Conservation (phyloP, 2,329 filamentous ascomycete species). For the Arthrobotrys sphaeroides region DNA sequence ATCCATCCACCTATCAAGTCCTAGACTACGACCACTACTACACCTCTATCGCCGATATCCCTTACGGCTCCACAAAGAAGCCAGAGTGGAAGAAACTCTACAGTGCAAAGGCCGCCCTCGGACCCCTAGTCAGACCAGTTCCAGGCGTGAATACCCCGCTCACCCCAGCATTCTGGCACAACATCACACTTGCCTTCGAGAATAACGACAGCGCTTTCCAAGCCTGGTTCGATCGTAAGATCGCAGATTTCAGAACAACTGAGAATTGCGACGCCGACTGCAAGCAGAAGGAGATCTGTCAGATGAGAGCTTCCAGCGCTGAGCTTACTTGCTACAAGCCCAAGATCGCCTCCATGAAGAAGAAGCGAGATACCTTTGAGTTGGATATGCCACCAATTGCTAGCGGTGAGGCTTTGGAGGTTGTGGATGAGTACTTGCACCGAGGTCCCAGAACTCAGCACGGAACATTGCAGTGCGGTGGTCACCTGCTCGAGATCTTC, state of each 20-base stretch:
- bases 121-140: constrained; percentile 63
- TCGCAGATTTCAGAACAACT: constrained; percentile 63
- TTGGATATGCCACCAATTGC: constrained; percentile 1
- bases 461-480: constrained; percentile 43
- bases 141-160: constrained; percentile 63
- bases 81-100: constrained; percentile 69
- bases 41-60: constrained; percentile 63
- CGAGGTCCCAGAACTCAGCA: constrained; percentile 44
- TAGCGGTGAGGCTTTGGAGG: constrained; percentile 31
- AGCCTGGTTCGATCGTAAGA: constrained; percentile 65
- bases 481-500: constrained; percentile 42
- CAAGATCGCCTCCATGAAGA: background rate
- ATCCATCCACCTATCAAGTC: constrained; percentile 68
- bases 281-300: constrained; percentile 65
- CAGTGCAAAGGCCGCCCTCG: constrained; percentile 68
- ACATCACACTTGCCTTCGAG: constrained; percentile 66
- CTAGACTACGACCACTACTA: constrained; percentile 67
- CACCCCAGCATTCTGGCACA: constrained; percentile 70
- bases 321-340: constrained; percentile 66
- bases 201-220: constrained; percentile 63
- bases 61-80: constrained; percentile 62
- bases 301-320: constrained; percentile 66
- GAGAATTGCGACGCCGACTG: constrained; percentile 63
- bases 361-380: constrained; percentile 20
- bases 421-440: constrained; percentile 36